Evolutionary conservation across 345 rosid species (phyloP).

Genomic region (Anacardium occidentale): DNA sequence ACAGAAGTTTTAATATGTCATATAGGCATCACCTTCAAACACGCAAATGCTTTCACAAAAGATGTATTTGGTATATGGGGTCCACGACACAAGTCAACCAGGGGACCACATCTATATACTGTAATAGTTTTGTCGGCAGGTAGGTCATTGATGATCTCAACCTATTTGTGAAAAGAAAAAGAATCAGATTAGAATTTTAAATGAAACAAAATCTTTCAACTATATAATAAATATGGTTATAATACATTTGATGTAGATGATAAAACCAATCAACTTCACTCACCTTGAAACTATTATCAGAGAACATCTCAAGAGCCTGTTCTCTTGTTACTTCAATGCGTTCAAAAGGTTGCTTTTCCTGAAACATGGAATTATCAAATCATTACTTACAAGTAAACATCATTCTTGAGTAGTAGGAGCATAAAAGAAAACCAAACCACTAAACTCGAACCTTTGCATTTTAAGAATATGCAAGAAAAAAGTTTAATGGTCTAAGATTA

Average conservation of each 20-base stretch:
- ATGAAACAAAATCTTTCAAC: constrained; percentile 1
- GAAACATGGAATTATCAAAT: constrained; percentile 18
- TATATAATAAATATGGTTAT: neutral
- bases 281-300: constrained; percentile 91
- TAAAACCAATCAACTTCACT: constrained; percentile 18
- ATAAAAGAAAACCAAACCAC: constrained; percentile 14
- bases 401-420: neutral
- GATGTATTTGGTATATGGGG: constrained; percentile 99
- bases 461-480: neutral
- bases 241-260: constrained; percentile 10
- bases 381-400: neutral
- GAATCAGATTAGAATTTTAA: constrained; percentile 20
- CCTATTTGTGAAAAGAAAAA: constrained; percentile 43
- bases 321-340: constrained; percentile 92
- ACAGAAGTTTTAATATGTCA: constrained; percentile 13
- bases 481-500: neutral
- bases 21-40: constrained; percentile 64
- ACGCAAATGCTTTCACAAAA: constrained; percentile 87
- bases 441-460: constrained; percentile 1
- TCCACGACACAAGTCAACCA: constrained; percentile 96
- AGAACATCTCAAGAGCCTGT: constrained; percentile 82
- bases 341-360: constrained; percentile 94
- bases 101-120: constrained; percentile 94
- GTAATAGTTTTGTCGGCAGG: constrained; percentile 90
- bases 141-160: constrained; percentile 83